A percentile compares a stretch with the other conserved stretches of the same genome.
These are phyloP conservation scores for Talaromyces sp. DNA, from an alignment of 2,329 filamentous ascomycete genomes.

Conservation along the genomic window DNA sequence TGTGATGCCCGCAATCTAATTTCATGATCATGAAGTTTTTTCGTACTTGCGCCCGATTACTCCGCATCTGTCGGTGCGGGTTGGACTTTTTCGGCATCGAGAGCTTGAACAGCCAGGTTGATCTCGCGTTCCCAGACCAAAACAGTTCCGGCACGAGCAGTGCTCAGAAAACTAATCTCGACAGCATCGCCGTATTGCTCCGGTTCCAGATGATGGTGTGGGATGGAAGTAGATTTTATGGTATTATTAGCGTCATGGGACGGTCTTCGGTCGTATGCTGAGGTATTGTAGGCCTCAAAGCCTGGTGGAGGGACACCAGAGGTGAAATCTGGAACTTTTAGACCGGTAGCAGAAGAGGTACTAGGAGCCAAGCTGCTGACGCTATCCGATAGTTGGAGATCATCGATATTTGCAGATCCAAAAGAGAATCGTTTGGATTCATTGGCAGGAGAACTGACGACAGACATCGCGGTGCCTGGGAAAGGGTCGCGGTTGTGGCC, in stretches of 20 bases:
- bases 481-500: slow-evolving; percentile 31
- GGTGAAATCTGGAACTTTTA: slow-evolving; percentile 1
- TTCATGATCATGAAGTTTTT: neutral
- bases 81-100: slow-evolving; percentile 42
- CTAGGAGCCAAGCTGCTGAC: slow-evolving; percentile 14
- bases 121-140: slow-evolving; percentile 74
- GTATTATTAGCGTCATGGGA: neutral
- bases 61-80: neutral
- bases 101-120: slow-evolving; percentile 64
- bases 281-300: neutral
- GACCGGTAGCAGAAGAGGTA: slow-evolving; percentile 8
- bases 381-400: slow-evolving; percentile 15
- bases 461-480: slow-evolving; percentile 28
- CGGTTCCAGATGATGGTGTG: slow-evolving; percentile 29
- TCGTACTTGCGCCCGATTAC: neutral
- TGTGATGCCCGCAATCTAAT: slow-evolving; percentile 1
- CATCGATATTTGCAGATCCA: slow-evolving; percentile 17
- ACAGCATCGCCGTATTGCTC: slow-evolving; percentile 42
- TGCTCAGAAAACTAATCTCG: slow-evolving; percentile 87
- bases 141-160: slow-evolving; percentile 80
- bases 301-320: neutral
- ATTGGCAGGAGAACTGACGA: slow-evolving; percentile 16
- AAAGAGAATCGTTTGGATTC: slow-evolving; percentile 16
- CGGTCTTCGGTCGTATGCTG: slow-evolving; percentile 1
- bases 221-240: slow-evolving; percentile 4